Base-by-base conservation (phyloP, 2,329 filamentous ascomycete genomes). In the Ceratocystis huliohia region DNA sequence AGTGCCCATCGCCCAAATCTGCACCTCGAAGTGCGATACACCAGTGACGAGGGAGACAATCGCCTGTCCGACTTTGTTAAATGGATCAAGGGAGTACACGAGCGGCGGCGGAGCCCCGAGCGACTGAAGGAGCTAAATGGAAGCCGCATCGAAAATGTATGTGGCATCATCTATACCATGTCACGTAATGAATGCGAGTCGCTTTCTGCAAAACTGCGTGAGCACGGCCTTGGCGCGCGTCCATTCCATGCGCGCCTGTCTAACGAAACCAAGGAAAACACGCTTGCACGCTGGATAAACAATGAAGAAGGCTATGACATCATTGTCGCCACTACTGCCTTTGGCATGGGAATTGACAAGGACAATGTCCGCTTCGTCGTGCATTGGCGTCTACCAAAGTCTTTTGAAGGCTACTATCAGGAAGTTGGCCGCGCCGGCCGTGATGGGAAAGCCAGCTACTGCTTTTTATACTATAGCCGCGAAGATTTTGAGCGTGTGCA, bases 321-420 rank as follows among this genome's bases (percentile, higher is more conserved):
- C 62, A 93, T 97, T 68, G 91, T 96, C 33, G 93, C 93, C 1
- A 97, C 93, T 0, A 97, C 91, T 1, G 93, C 93, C 0, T 97
- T 97, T 72, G 93, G 93, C 1, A 97, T 97, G 93, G 93, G 93
- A 30, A 96, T 97, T 70, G 92, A 97, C 75, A 96, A 96, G 75
- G 86, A 94, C 64, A 88, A 96, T 71, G 93, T 97, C 10, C 88
- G 93, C 2, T 96, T 96, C 72, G 92, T 97, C 0, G 86, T 94
- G 1, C 93, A 97, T 75, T 97, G 93, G 91, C 88, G 91, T 68
- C 82, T 96, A 8, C 90, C 93, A 8, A 95, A 96, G 73, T 94
- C 88, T 2, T 96, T 97, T 73, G 93, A 97, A 74, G 91, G 92
- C 0, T 96, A 94, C 73, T 96, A 96, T 72, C 93, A 97, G 76